A percentile compares a stretch with the other conserved stretches of the same genome.
Conservation (phyloP, 768 basidiomycete genomes). For the Mycena belliarum region DNA sequence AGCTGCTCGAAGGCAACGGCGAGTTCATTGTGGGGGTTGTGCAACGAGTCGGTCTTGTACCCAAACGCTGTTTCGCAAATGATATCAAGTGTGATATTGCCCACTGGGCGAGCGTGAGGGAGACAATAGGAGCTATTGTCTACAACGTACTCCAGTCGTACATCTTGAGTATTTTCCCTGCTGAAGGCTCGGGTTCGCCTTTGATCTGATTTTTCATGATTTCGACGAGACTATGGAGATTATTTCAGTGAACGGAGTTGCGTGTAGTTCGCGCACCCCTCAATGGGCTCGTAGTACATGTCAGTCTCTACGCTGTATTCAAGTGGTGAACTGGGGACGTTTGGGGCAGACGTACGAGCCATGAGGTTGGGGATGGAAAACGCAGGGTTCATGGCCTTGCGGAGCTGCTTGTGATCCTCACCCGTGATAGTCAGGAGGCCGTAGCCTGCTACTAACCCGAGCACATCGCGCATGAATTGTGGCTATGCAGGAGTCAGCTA, state of each 20-base stretch:
- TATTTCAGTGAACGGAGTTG: not conserved
- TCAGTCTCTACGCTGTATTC: constrained; percentile 34
- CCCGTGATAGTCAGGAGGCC: constrained; percentile 52
- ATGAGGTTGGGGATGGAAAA: constrained; percentile 48
- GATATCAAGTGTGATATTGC: constrained; percentile 54
- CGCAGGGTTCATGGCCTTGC: constrained; percentile 52
- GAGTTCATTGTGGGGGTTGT: constrained; percentile 47
- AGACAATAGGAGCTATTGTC: not conserved
- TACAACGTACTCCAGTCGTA: constrained; percentile 48
- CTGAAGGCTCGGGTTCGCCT: constrained; percentile 20
- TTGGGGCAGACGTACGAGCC: constrained; percentile 31
- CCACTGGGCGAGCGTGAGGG: constrained; percentile 34
- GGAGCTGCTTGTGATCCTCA: constrained; percentile 50
- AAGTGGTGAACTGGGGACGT: no score
- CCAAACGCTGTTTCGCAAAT: constrained; percentile 54
- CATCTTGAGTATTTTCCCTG: constrained; percentile 34
- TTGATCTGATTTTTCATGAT: constrained; percentile 37
- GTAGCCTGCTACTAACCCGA: constrained; percentile 45
- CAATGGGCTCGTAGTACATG: constrained; percentile 50
- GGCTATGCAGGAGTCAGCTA: constrained; percentile 32
- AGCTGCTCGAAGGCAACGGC: constrained; percentile 48
- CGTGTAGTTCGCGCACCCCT: constrained; percentile 31
- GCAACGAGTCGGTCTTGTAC: constrained; percentile 46
- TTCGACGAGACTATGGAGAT: constrained; percentile 35
- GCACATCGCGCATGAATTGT: constrained; percentile 40